phyloP scores from a whole-genome alignment of 140 eudicot genomes.

The Anethum foeniculum region DNA sequence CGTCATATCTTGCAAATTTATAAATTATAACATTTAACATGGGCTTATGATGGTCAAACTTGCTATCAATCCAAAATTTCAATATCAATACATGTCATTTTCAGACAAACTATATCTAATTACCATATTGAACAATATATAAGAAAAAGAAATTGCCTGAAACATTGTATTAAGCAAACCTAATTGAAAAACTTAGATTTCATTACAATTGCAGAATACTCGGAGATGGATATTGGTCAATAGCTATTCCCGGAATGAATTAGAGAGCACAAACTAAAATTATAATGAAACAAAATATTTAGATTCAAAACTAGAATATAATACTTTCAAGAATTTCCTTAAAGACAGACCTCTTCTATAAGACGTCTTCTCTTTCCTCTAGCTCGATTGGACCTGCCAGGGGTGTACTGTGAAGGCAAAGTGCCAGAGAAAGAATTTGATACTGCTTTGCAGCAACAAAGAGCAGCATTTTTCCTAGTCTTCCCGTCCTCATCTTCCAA shows the following conservation, averaged over 20 bases:
- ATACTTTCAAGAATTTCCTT: not conserved
- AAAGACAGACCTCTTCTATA: slow-evolving; percentile 67
- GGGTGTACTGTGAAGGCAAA: slow-evolving; percentile 34
- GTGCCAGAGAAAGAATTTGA: slow-evolving; percentile 61
- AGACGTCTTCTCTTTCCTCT: slow-evolving; percentile 82
- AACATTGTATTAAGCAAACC: not conserved
- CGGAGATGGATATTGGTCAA: not conserved
- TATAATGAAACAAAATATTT: not conserved
- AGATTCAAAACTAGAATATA: not conserved
- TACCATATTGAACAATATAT: not conserved
- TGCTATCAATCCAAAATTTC: not conserved
- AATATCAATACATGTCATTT: not conserved
- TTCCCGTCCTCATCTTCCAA: slow-evolving; percentile 93
- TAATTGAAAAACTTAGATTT: not conserved
- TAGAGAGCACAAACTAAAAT: not conserved
- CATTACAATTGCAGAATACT: not conserved
- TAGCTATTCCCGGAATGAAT: not conserved
- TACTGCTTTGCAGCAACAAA: slow-evolving; percentile 86
- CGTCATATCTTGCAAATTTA: not conserved
- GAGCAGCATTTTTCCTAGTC: slow-evolving; percentile 92
- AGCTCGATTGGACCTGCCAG: slow-evolving; percentile 74
- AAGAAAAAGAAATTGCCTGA: not conserved
- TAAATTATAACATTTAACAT: not conserved
- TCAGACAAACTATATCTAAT: not conserved
- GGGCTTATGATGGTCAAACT: not conserved